Evolutionary conservation across 2,329 filamentous ascomycete genomes (phyloP).

Genomic region (Akanthomyces muscarius): DNA sequence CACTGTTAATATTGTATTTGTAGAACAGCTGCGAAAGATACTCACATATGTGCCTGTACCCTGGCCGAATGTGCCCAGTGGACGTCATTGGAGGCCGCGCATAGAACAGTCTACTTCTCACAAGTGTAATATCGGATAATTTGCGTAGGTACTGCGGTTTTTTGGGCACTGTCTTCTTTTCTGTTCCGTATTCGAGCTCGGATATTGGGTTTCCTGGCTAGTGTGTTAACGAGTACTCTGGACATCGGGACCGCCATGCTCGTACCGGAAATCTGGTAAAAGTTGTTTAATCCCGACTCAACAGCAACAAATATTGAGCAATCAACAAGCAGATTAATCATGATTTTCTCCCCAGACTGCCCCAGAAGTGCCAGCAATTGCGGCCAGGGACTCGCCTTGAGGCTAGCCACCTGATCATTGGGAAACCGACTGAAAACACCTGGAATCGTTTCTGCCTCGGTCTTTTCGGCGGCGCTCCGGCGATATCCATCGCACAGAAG

Average conservation of each 20-base stretch:
- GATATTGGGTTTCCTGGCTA: constrained; percentile 46
- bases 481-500: constrained; percentile 81
- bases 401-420: constrained; percentile 64
- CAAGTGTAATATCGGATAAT: constrained; percentile 64
- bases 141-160: constrained; percentile 18
- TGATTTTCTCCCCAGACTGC: constrained; percentile 67
- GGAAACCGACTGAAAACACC: constrained; percentile 61
- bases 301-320: constrained; percentile 71
- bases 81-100: constrained; percentile 68
- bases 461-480: constrained; percentile 36
- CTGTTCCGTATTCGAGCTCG: constrained; percentile 35
- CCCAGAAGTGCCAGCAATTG: constrained; percentile 71
- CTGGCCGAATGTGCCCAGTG: constrained; percentile 64
- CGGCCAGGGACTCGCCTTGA: constrained; percentile 73
- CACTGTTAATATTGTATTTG: constrained; percentile 20
- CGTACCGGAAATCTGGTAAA: constrained; percentile 74
- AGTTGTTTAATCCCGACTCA: constrained; percentile 57
- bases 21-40: constrained; percentile 15
- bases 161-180: not conserved
- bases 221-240: not conserved
- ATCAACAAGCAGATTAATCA: constrained; percentile 72
- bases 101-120: constrained; percentile 83
- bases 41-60: constrained; percentile 77
- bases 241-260: not conserved
- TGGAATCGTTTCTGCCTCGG: constrained; percentile 48